A percentile compares a stretch with the other conserved stretches of the same genome.
Evolutionary conservation across 2,329 filamentous ascomycete genomes (phyloP).

Genomic region (Xylaria sp.): DNA sequence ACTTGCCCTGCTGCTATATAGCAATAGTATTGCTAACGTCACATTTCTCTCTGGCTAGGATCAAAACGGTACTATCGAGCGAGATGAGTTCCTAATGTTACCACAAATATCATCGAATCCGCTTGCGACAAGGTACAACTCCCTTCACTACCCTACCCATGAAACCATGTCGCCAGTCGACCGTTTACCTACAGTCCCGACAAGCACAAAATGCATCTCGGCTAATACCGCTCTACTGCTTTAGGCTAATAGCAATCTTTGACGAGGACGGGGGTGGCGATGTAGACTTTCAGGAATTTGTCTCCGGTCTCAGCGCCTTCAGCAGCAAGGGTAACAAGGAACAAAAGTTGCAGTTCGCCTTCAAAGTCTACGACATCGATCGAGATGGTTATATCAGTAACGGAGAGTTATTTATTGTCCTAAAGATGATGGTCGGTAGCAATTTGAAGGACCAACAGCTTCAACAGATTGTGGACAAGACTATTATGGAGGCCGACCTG

Average conservation of each 20-base stretch:
- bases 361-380: constrained; percentile 99
- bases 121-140: constrained; percentile 83
- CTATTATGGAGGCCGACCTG: constrained; percentile 98
- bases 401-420: constrained; percentile 97
- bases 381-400: constrained; percentile 99
- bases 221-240: constrained; percentile 14
- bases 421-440: constrained; percentile 99
- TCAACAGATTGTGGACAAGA: constrained; percentile 99
- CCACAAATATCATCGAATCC: constrained; percentile 98
- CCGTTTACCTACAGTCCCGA: neutral
- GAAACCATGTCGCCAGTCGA: constrained; percentile 3
- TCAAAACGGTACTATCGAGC: constrained; percentile 97
- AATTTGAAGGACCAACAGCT: constrained; percentile 99
- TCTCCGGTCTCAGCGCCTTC: constrained; percentile 93
- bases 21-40: constrained; percentile 27
- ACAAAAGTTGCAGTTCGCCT: constrained; percentile 96
- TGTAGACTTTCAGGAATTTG: constrained; percentile 99
- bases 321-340: constrained; percentile 99
- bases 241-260: constrained; percentile 98
- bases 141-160: constrained; percentile 7
- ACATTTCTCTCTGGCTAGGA: constrained; percentile 67
- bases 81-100: constrained; percentile 96
- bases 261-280: constrained; percentile 98
- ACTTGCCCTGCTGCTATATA: neutral
- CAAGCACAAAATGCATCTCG: neutral